Percentiles rank a stretch among this genome's conserved stretches.
These are phyloP conservation scores for Malus asiatica DNA, from an alignment of 306 rosid genomes.

Conservation along the genomic window DNA sequence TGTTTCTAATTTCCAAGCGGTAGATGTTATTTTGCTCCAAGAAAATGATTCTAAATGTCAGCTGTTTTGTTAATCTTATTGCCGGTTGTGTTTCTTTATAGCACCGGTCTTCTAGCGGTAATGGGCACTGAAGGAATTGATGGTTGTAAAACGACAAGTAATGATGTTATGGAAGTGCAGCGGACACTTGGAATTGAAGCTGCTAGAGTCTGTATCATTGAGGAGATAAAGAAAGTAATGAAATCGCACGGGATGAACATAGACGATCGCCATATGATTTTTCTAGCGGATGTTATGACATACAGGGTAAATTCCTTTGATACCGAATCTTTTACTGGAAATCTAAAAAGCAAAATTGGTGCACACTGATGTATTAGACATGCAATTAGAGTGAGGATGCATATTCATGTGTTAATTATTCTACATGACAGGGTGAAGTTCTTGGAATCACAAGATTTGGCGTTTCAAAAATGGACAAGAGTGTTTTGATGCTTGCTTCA, in stretches of 20 bases:
- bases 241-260: constrained; percentile 76
- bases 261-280: constrained; percentile 91
- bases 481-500: constrained; percentile 87
- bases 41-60: not conserved
- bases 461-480: constrained; percentile 82
- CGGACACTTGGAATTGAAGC: constrained; percentile 85
- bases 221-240: constrained; percentile 73
- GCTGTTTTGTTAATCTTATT: not conserved
- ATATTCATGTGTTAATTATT: constrained; percentile 3
- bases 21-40: not conserved
- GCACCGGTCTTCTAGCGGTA: constrained; percentile 67
- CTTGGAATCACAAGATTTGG: constrained; percentile 95
- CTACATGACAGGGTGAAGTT: constrained; percentile 59
- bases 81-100: constrained; percentile 16
- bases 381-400: not conserved
- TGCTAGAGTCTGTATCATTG: constrained; percentile 72
- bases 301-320: constrained; percentile 42
- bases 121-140: constrained; percentile 83
- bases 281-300: constrained; percentile 93
- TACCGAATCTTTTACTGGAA: not conserved
- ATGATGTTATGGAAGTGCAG: constrained; percentile 73
- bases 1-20: not conserved
- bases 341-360: not conserved
- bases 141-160: constrained; percentile 60
- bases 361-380: constrained; percentile 1